A percentile compares a stretch with the other conserved stretches of the same genome.
Evolutionary conservation across 495 filamentous ascomycete genomes (phyloP).

Genomic region (Talaromyces borbonicus): DNA sequence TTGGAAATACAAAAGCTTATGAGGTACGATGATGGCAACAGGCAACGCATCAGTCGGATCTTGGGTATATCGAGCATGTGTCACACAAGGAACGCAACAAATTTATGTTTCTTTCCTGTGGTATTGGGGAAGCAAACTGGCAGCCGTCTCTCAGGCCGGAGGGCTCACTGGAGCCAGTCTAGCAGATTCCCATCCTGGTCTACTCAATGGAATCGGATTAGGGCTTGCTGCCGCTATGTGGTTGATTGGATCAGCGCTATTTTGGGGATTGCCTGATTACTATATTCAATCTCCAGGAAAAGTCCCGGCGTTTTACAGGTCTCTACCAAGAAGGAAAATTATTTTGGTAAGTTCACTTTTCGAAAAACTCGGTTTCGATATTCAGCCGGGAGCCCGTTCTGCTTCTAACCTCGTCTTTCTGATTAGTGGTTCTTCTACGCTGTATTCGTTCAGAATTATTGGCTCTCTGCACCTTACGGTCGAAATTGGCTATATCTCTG

Average conservation of each 20-base stretch:
- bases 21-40: conserved; percentile 7
- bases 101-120: conserved; percentile 54
- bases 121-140: conserved; percentile 50
- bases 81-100: conserved; percentile 55
- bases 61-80: conserved; percentile 55
- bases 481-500: conserved; percentile 56
- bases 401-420: too few species aligned
- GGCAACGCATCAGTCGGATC: conserved; percentile 48
- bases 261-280: conserved; percentile 51
- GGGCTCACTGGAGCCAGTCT: conserved; percentile 10
- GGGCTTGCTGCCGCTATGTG: conserved; percentile 46
- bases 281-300: conserved; percentile 37
- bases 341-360: conserved; percentile 26
- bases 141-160: conserved; percentile 17
- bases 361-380: background rate
- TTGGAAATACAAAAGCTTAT: too few species aligned
- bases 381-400: background rate
- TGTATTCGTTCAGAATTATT: conserved; percentile 60
- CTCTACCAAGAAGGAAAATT: conserved; percentile 47
- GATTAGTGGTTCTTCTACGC: conserved; percentile 25
- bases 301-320: conserved; percentile 22
- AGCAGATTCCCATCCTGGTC: conserved; percentile 17
- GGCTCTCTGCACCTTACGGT: conserved; percentile 50
- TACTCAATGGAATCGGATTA: conserved; percentile 43
- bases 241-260: conserved; percentile 41